Conservation (phyloP, 345 rosid species). For the Clausena lansium region DNA sequence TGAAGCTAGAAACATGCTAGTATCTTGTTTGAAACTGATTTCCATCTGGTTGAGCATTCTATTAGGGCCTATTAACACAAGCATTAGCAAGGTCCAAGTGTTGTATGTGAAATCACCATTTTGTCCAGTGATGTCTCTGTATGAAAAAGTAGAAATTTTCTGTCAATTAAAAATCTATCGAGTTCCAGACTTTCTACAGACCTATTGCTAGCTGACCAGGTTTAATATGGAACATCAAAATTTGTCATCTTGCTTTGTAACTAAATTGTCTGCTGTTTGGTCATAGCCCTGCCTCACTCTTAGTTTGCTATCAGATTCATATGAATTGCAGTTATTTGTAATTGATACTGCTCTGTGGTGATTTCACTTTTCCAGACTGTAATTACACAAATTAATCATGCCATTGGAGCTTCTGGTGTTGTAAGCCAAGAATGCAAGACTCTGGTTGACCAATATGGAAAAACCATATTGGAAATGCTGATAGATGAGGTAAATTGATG, state of each 20-base stretch:
- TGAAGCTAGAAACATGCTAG: neutral
- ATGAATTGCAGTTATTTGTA: neutral
- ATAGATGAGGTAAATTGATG: conserved; percentile 41
- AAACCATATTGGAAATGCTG: conserved; percentile 66
- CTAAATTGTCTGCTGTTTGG: neutral
- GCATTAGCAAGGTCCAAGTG: neutral
- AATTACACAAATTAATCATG: conserved; percentile 77
- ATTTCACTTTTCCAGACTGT: conserved; percentile 41
- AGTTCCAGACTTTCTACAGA: neutral
- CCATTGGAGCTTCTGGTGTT: conserved; percentile 79
- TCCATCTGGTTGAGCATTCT: neutral
- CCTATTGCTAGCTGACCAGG: neutral
- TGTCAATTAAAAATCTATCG: neutral
- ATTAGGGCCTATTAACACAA: neutral
- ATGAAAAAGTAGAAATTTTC: neutral
- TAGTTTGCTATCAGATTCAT: neutral
- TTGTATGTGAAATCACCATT: neutral
- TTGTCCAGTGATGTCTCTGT: neutral
- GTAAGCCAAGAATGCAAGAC: conserved; percentile 75
- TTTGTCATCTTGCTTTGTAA: neutral
- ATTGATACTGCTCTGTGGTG: neutral
- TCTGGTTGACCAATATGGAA: conserved; percentile 65
- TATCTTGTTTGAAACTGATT: neutral
- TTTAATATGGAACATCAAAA: neutral
- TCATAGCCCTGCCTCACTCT: neutral